Evolutionary conservation across 169 alveolate genomes (phyloP), one percentile per base, ranked within the genome.

Genomic region (Eimeria sp.): DNA sequence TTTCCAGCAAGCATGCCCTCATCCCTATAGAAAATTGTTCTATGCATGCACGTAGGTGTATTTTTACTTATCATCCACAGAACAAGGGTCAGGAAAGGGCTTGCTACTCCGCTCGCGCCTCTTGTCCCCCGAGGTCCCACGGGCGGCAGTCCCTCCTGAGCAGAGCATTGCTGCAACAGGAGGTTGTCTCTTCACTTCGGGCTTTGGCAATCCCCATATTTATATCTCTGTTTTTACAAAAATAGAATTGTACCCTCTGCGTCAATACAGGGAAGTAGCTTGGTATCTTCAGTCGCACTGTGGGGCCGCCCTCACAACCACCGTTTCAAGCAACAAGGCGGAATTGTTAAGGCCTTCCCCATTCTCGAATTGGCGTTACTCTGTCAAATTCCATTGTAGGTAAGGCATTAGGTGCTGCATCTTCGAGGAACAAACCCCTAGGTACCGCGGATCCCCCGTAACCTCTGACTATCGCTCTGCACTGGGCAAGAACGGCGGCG

Each of bases 271-370:
- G 57, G 57, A 18, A 40, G 34, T 73, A 34, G 30, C 30, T 34
- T 13, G 83, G 83, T 40, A 40, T 51, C 43, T 34, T 18, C 83
- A 57, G 22, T 3, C 7, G 76, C 20, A 76, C 92, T 84, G 92
- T 84, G 92, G 92, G 92, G 92, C 92, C 72, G 92, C 75, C 92
- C 78, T 34, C 75, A 13, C 91, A 57, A n/a, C 92, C 58, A 58
- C 30, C 40, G 30, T 43, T 16, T 18, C n/a, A 34, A 13, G 22
- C 78, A 84, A 4, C 14, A 34, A n/a, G 27, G 72, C 49, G 89
- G 27, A 40, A 34, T 73, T 73, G 83, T 40, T 43, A 73, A 2
- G 30, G 27, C 4, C 57, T 73, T 73, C 57, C 83, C 54, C 83
- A 34, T 40, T 27, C n/a, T 51, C 13, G 54, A 34, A 40, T 27